These are phyloP conservation scores for Clonostachys rhizophaga DNA, from an alignment of 2,329 filamentous ascomycete species.

Conservation along the genomic window DNA sequence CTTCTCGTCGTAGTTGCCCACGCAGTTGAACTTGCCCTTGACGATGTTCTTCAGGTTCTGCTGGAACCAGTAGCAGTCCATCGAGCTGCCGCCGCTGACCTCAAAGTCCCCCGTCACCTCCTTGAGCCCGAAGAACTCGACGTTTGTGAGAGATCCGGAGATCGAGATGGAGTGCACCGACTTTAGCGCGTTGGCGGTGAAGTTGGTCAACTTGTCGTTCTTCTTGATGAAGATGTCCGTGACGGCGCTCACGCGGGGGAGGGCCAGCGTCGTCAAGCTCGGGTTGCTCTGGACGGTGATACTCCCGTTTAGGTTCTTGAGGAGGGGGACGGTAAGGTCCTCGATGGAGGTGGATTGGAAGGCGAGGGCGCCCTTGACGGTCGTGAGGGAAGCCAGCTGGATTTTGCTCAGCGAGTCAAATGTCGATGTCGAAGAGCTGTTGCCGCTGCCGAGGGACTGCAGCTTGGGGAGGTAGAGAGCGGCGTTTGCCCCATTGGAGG, in stretches of 20 bases:
- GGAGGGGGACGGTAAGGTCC: conserved; percentile 13
- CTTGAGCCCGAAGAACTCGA: conserved; percentile 16
- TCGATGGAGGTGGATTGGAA: conserved; percentile 12
- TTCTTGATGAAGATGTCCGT: conserved; percentile 11
- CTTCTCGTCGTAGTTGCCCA: conserved; percentile 15
- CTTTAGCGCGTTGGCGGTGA: conserved; percentile 18
- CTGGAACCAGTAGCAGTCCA: conserved; percentile 23
- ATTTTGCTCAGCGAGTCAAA: conserved; percentile 10
- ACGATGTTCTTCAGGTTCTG: conserved; percentile 15
- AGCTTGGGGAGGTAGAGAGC: conserved; percentile 11
- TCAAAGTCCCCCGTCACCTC: conserved; percentile 18
- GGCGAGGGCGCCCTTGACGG: conserved; percentile 12
- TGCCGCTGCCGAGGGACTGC: conserved; percentile 12
- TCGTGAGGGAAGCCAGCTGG: conserved; percentile 12
- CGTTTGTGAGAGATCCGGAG: conserved; percentile 14
- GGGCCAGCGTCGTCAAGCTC: conserved; percentile 12
- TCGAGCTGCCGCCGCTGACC: conserved; percentile 12
- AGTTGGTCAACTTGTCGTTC: conserved; percentile 15
- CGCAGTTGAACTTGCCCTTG: conserved; percentile 13
- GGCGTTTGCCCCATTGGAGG: conserved; percentile 11
- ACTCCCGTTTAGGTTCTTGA: conserved; percentile 13
- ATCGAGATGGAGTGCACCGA: conserved; percentile 13
- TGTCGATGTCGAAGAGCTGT: conserved; percentile 13
- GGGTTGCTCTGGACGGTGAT: conserved; percentile 15
- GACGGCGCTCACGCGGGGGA: conserved; percentile 11